Evolutionary conservation across 768 basidiomycete genomes (phyloP).

Genomic region (Termitomyces sp.): DNA sequence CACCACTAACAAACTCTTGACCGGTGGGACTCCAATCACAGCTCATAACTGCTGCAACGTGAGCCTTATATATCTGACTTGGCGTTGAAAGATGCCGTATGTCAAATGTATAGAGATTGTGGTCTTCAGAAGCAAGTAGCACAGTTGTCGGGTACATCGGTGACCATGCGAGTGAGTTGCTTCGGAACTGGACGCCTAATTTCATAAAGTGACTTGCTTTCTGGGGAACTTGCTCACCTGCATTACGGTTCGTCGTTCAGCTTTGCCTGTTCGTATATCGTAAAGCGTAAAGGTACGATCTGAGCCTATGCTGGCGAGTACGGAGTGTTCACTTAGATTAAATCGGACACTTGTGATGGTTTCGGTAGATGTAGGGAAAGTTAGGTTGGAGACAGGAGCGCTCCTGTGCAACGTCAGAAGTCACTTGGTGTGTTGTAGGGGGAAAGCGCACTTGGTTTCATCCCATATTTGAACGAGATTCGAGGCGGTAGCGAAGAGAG

Average conservation of each 20-base stretch:
- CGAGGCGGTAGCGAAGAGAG: constrained; percentile 92
- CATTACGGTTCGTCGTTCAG: constrained; percentile 88
- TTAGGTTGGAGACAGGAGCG: constrained; percentile 79
- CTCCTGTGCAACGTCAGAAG: constrained; percentile 41
- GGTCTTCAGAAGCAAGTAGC: constrained; percentile 96
- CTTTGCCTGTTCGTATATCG: constrained; percentile 95
- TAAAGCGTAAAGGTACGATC: constrained; percentile 96
- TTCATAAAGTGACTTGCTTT: background rate
- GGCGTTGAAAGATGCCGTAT: constrained; percentile 78
- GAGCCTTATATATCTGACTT: constrained; percentile 93
- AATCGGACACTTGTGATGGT: constrained; percentile 86
- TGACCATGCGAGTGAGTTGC: constrained; percentile 91
- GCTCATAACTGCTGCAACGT: constrained; percentile 93
- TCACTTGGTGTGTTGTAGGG: background rate
- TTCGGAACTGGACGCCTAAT: constrained; percentile 57
- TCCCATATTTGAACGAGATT: constrained; percentile 97
- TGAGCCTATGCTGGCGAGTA: constrained; percentile 91
- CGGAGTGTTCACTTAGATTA: constrained; percentile 90
- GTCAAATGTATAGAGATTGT: constrained; percentile 98
- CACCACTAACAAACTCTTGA: constrained; percentile 90
- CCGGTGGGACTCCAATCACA: constrained; percentile 99
- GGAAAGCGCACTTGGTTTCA: constrained; percentile 73
- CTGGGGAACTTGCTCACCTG: constrained; percentile 40
- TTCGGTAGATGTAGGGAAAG: constrained; percentile 83
- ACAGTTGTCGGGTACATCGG: constrained; percentile 91